Evolutionary conservation across 2,329 filamentous ascomycete species (phyloP), one percentile per base, ranked within the genome.

Genomic region (Diplodia mutila): DNA sequence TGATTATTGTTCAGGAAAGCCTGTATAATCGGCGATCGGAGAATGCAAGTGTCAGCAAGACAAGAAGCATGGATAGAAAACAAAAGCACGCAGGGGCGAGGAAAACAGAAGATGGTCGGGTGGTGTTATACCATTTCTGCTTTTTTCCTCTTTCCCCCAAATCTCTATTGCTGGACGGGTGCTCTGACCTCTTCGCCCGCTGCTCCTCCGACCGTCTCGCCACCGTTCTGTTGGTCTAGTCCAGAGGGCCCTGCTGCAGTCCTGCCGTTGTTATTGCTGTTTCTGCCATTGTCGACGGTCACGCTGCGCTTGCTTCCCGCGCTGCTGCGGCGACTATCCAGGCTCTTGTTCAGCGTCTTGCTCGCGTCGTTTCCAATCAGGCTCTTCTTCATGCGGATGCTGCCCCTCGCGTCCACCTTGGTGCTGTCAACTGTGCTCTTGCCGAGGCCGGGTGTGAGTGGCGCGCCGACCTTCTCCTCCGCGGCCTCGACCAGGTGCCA

Each of bases 401-500:
- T 93, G 21, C 92, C 95, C 75, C 90, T 90, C 1, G 93, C 95
- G 77, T 95, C 93, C 48, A 97, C 91, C 65, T 91, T 90, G 70
- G 92, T 93, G 48, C 92, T 90, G 14, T 93, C 93, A 18, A 97
- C 94, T 0, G 95, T 98, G 71, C 90, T 94, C 78, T 97, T 97
- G 48, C 92, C 92, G 66, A 97, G 86, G 0, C 94, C 94, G 0
- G 95, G 94, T 0, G 94, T 98, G n/a, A 91, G 90, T 0, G 95
- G 95, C 2, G 85, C 85, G 51, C 93, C 94, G 0, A 93, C 89
- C 75, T 97, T 97, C 79, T 99, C 95, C 79, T 99, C 95, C 1
- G 88, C 86, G 0, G 95, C 95, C 76, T 99, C 94, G 42, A 99
- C 90, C 6, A 99, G 86, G 79, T 97, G 98, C 95, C 95, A 99